Evolutionary conservation across 75 land plant species (phyloP).

Genomic region (Cryptomeria japonica): DNA sequence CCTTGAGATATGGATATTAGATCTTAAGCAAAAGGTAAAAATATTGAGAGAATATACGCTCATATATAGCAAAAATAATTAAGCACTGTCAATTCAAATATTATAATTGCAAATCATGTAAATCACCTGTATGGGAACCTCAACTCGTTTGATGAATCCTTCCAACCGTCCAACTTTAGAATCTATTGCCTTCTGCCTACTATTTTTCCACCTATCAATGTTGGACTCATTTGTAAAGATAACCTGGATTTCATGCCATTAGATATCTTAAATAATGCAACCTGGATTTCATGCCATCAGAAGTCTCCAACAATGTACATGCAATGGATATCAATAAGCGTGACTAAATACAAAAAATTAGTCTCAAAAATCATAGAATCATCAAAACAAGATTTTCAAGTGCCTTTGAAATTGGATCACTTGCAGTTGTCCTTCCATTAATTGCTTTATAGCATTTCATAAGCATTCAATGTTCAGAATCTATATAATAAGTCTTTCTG

Average conservation of each 20-base stretch:
- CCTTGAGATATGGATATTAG: neutral
- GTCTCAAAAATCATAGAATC: neutral
- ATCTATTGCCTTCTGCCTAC: conserved; percentile 87
- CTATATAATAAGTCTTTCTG: neutral
- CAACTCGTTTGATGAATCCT: conserved; percentile 70
- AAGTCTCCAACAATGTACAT: neutral
- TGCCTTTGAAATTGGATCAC: neutral
- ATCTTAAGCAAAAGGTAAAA: neutral
- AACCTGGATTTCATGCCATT: conserved; percentile 48
- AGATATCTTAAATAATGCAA: neutral
- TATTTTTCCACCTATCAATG: conserved; percentile 95
- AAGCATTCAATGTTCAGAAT: neutral
- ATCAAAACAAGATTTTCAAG: neutral
- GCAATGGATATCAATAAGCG: neutral
- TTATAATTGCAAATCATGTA: neutral
- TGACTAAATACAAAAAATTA: neutral
- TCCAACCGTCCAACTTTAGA: conserved; percentile 89
- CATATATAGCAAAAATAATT: neutral
- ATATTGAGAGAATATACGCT: neutral
- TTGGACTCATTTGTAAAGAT: conserved; percentile 96
- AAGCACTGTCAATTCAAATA: neutral
- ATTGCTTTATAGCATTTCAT: neutral
- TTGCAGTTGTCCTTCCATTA: neutral
- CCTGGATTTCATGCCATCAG: neutral
- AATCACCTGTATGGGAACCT: conserved; percentile 90